Evolutionary conservation across 1,284 basidiomycete genomes (phyloP), one percentile per base, ranked within the genome.

Genomic region (Tilletia walkeri): DNA sequence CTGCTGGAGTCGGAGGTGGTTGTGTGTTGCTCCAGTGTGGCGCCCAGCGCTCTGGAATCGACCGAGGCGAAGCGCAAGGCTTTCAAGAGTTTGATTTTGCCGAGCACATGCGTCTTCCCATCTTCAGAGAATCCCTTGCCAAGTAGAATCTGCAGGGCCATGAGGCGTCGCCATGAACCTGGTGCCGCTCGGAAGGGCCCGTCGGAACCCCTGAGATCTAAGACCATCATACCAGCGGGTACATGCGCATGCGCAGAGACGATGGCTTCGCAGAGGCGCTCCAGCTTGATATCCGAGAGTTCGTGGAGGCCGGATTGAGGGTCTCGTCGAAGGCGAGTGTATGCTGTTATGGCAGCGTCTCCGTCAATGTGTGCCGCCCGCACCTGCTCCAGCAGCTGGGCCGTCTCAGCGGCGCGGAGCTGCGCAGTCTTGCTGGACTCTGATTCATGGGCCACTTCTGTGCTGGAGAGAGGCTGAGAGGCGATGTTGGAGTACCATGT

Each of bases 191-290:
- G 24, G 20, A 56, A 63, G 36, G 30, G 59, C 16, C 50, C 50
- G 20, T 18, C 16, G 50, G 6, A 18, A 14, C 10, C 38, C 12
- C 14, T 24, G 36, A 63, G 59, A n/a, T 63, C 59, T 5, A 9
- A 24, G 3, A 63, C 18, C 59, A 63, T 12, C 30, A 38, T 14
- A 14, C 36, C 36, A 38, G 59, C 30, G 12, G 36, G 30, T 39
- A 36, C 14, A 7, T 14, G 34, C 7, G 16, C 34, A 4, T 63
- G 59, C 18, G 38, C 30, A 6, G 34, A 7, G 12, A 38, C 59
- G 30, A 63, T 41, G 34, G 59, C 34, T 34, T 63, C 36, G 34
- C 59, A 63, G 36, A 63, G 59, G 9, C 59, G 59, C 36, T 63
- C 59, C 30, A 63, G 20, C 36, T 63, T 63, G 59, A 38, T 14